Percentiles rank a stretch among this genome's conserved stretches.
phyloP scores from a whole-genome alignment of 2,329 filamentous ascomycete species.

The Claviceps maximensis region DNA sequence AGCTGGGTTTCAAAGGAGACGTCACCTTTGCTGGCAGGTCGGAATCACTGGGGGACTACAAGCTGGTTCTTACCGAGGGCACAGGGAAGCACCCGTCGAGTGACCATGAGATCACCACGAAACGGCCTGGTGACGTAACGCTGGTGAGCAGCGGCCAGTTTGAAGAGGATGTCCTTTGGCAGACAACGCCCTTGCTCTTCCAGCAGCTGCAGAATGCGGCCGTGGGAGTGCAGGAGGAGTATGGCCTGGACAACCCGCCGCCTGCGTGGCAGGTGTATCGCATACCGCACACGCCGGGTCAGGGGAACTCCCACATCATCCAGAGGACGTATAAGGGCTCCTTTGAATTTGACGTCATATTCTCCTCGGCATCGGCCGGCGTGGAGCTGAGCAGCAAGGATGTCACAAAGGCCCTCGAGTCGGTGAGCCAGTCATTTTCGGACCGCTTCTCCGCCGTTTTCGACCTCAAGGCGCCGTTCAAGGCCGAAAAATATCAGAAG shows the following conservation, averaged over 20 bases:
- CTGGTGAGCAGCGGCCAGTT: slow-evolving; percentile 59
- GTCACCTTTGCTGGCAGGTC: slow-evolving; percentile 61
- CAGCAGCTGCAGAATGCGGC: slow-evolving; percentile 39
- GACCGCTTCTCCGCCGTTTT: slow-evolving; percentile 57
- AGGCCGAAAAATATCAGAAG: slow-evolving; percentile 54
- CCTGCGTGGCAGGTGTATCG: slow-evolving; percentile 79
- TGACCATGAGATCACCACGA: slow-evolving; percentile 51
- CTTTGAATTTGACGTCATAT: slow-evolving; percentile 90
- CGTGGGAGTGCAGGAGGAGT: slow-evolving; percentile 34
- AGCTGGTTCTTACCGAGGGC: slow-evolving; percentile 63
- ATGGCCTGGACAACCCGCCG: slow-evolving; percentile 52
- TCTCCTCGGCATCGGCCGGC: slow-evolving; percentile 61
- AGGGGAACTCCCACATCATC: slow-evolving; percentile 73
- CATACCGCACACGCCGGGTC: slow-evolving; percentile 51
- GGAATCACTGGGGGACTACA: slow-evolving; percentile 63
- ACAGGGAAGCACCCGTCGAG: slow-evolving; percentile 46
- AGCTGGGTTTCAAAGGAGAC: slow-evolving; percentile 40
- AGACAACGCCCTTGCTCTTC: slow-evolving; percentile 55
- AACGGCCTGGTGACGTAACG: slow-evolving; percentile 63
- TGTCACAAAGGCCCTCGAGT: slow-evolving; percentile 56
- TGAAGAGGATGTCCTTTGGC: slow-evolving; percentile 64
- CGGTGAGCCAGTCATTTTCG: slow-evolving; percentile 54
- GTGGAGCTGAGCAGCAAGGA: slow-evolving; percentile 44
- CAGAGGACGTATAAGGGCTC: slow-evolving; percentile 84
- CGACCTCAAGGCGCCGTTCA: slow-evolving; percentile 62